Conservation (phyloP, 78 protist species). For the Isochrysis galbana region DNA sequence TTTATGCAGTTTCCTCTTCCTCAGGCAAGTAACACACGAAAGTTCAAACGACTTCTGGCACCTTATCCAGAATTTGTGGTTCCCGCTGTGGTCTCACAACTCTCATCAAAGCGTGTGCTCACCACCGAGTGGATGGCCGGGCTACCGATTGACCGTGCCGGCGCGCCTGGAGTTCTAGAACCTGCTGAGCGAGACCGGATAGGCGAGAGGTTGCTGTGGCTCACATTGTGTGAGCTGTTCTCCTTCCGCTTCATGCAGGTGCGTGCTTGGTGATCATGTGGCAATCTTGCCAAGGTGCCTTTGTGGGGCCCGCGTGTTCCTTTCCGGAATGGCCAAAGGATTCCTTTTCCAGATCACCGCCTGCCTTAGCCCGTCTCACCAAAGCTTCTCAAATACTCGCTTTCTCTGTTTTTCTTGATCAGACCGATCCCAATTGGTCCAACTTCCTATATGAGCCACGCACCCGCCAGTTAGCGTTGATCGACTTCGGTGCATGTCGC, state of each 20-base stretch:
- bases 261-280: not conserved
- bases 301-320: too few relatives aligned
- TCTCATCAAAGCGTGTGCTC: conserved; percentile 56
- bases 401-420: too few relatives aligned
- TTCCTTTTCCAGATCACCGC: too few relatives aligned
- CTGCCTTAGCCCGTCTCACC: not conserved
- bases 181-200: conserved; percentile 35
- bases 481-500: conserved; percentile 89
- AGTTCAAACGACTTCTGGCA: not conserved
- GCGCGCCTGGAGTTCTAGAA: not conserved
- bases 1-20: too few relatives aligned
- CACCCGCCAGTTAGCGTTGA: conserved; percentile 31
- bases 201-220: conserved; percentile 38
- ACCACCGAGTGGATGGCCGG: conserved; percentile 44
- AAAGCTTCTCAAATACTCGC: conserved; percentile 69
- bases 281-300: not conserved
- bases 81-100: conserved; percentile 13
- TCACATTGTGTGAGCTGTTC: conserved; percentile 76
- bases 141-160: not conserved
- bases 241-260: conserved; percentile 66
- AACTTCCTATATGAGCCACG: conserved; percentile 78
- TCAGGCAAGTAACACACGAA: not conserved
- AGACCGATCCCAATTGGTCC: conserved; percentile 87
- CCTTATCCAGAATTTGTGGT: not conserved
- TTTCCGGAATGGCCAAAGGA: too few relatives aligned